These are phyloP conservation scores for Flaveria ramosissima DNA, from an alignment of 129 eudicot genomes.

Conservation along the genomic window DNA sequence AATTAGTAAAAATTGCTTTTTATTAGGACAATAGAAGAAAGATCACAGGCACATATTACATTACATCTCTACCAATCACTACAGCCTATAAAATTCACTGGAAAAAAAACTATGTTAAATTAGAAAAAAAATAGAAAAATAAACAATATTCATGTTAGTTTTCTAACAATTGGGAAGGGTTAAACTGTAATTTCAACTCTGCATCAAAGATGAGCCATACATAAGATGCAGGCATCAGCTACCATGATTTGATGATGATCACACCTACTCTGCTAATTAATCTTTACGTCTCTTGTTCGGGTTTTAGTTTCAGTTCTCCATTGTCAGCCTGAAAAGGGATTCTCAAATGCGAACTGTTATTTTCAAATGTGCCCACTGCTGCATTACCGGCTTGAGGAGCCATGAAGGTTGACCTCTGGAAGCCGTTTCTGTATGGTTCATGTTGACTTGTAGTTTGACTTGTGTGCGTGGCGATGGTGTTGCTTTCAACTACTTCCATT, in stretches of 20 bases:
- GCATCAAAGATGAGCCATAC: constrained; percentile 39
- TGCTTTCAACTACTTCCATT: constrained; percentile 31
- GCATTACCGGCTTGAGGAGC: constrained; percentile 10
- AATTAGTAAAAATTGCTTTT: constrained; percentile 20
- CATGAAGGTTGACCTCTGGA: constrained; percentile 29
- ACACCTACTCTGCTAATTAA: constrained; percentile 11
- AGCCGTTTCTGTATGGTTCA: constrained; percentile 41
- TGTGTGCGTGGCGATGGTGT: constrained; percentile 4
- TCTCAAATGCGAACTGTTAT: constrained; percentile 35
- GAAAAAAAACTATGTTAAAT: constrained; percentile 36
- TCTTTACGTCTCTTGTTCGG: constrained; percentile 29
- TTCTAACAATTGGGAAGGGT: constrained; percentile 35
- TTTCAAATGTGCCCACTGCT: constrained; percentile 34
- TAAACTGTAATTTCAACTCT: constrained; percentile 30
- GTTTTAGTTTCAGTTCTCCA: constrained; percentile 51
- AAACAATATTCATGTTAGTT: constrained; percentile 39
- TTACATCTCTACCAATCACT: constrained; percentile 37
- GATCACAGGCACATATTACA: constrained; percentile 39
- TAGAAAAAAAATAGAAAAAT: constrained; percentile 14
- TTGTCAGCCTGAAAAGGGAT: constrained; percentile 46
- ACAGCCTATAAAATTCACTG: constrained; percentile 34
- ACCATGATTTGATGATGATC: constrained; percentile 22
- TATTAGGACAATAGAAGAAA: constrained; percentile 16
- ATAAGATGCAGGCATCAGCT: constrained; percentile 18
- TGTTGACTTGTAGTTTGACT: constrained; percentile 32